A percentile compares a stretch with the other conserved stretches of the same genome.
phyloP scores from a whole-genome alignment of 441 rosid species.

The Brassica balearica region DNA sequence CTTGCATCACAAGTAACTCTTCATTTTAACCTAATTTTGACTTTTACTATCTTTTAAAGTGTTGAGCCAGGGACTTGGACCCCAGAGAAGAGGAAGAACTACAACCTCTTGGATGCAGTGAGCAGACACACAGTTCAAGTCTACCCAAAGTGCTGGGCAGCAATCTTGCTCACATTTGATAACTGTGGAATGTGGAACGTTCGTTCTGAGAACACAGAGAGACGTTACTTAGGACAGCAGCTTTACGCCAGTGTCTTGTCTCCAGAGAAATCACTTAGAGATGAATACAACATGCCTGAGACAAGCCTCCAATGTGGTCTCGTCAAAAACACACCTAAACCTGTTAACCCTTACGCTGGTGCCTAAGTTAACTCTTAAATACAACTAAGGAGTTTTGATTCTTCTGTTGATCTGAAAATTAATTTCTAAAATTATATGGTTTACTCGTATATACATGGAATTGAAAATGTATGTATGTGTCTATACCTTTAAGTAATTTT shows the following conservation, averaged over 20 bases:
- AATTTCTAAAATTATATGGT: conserved; percentile 35
- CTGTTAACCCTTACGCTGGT: conserved; percentile 56
- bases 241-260: conserved; percentile 65
- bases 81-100: conserved; percentile 64
- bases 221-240: conserved; percentile 73
- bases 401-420: conserved; percentile 26
- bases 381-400: conserved; percentile 36
- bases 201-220: conserved; percentile 65
- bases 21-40: conserved; percentile 9
- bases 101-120: conserved; percentile 68
- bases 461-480: conserved; percentile 39
- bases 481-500: conserved; percentile 39
- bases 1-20: conserved; percentile 11
- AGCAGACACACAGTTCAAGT: conserved; percentile 82
- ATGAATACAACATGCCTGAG: conserved; percentile 77
- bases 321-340: conserved; percentile 55
- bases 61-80: conserved; percentile 74
- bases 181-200: conserved; percentile 92
- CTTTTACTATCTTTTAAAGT: conserved; percentile 35
- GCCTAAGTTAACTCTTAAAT: conserved; percentile 36
- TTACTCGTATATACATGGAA: conserved; percentile 39
- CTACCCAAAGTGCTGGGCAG: conserved; percentile 84
- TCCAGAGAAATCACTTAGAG: conserved; percentile 64
- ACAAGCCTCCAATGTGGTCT: conserved; percentile 63
- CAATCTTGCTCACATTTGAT: conserved; percentile 71